A percentile compares a stretch with the other conserved stretches of the same genome.
These are phyloP conservation scores for Thraustotheca clavata DNA, from an alignment of 352 stramenopile genomes.

Conservation along the genomic window DNA sequence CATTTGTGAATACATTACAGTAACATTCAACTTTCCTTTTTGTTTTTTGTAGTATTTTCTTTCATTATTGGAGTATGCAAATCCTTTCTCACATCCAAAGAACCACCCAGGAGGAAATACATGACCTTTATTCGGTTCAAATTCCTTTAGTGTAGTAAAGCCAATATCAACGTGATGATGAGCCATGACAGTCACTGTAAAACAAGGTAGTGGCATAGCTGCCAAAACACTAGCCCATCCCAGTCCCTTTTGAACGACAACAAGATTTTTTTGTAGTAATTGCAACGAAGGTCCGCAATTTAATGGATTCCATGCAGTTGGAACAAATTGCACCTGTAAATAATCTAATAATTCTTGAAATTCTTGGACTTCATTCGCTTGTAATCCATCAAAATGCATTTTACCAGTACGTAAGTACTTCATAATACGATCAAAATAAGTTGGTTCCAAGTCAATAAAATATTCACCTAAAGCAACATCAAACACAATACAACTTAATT, in stretches of 20 bases:
- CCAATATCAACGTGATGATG: not conserved
- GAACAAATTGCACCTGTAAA: not conserved
- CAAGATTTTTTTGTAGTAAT: not conserved
- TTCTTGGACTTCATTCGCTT: not conserved
- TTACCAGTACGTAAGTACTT: conserved; percentile 4
- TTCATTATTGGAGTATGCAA: not conserved
- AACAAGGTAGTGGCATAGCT: not conserved
- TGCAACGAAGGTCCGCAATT: not conserved
- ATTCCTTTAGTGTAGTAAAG: not conserved
- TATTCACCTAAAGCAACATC: not conserved
- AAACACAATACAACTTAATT: not conserved
- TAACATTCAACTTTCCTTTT: not conserved
- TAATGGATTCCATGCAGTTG: not conserved
- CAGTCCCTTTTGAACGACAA: not conserved
- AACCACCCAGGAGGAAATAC: not conserved
- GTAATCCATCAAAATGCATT: not conserved
- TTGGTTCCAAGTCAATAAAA: conserved; percentile 23
- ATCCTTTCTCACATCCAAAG: not conserved
- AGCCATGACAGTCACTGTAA: not conserved
- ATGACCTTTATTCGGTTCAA: not conserved
- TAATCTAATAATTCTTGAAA: not conserved
- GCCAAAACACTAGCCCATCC: not conserved
- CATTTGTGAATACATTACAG: not conserved
- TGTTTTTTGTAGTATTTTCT: not conserved
- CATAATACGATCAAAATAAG: conserved; percentile 20